Conservation (phyloP, 1,284 basidiomycete species). For the Fomitopsis palustris region DNA sequence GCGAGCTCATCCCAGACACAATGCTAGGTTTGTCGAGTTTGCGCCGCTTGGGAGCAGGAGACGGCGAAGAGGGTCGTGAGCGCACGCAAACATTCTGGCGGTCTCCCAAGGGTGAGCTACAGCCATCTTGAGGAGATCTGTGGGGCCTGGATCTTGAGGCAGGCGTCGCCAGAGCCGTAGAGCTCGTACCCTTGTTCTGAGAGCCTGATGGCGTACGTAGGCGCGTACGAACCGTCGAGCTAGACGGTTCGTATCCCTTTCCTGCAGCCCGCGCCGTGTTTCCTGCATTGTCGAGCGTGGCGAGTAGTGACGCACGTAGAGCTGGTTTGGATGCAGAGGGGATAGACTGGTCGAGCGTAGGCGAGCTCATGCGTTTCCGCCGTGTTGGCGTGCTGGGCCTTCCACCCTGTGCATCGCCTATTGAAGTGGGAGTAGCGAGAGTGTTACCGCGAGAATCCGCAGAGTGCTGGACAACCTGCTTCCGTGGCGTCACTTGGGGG, state of each 20-base stretch:
- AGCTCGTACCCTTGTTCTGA: no score
- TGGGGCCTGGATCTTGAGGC: not conserved
- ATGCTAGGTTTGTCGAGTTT: not conserved
- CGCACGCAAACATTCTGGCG: not conserved
- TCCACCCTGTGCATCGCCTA: conserved; percentile 8
- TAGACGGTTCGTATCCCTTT: not conserved
- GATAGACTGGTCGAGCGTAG: no score
- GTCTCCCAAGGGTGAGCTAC: not conserved
- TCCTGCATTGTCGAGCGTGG: not conserved
- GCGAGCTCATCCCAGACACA: not conserved
- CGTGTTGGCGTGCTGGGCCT: not conserved
- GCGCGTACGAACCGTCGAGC: not conserved
- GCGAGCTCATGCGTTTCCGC: not conserved
- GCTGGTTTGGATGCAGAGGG: no score
- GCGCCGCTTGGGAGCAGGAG: not conserved
- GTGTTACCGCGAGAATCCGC: not conserved
- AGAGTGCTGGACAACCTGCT: not conserved
- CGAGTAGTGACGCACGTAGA: no score
- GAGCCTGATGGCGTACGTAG: not conserved
- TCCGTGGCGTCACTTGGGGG: not conserved
- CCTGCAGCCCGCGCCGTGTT: no score
- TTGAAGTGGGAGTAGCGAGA: conserved; percentile 15
- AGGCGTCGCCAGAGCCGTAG: not conserved
- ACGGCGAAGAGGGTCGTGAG: not conserved
- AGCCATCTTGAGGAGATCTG: not conserved